Evolutionary conservation across 2,329 filamentous ascomycete genomes (phyloP).

Genomic region (Chrysosphaeria jannelii): DNA sequence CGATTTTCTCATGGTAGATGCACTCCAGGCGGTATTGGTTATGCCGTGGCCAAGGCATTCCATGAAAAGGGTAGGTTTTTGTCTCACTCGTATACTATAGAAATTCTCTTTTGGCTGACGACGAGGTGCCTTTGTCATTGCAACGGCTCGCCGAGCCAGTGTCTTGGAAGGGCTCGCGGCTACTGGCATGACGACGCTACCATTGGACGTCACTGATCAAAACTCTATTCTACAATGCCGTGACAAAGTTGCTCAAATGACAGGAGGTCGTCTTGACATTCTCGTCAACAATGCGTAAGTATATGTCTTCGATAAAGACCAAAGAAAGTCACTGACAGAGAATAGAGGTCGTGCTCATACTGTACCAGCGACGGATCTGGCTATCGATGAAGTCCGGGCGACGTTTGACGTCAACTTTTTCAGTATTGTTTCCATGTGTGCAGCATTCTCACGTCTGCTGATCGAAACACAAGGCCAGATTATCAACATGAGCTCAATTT

Average conservation of each 20-base stretch:
- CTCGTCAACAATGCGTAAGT: constrained; percentile 29
- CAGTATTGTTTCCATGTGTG: constrained; percentile 22
- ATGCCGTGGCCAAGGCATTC: too few relatives aligned
- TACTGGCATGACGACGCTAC: constrained; percentile 17
- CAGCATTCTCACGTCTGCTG: constrained; percentile 18
- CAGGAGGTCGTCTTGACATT: constrained; percentile 22
- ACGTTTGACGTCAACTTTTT: constrained; percentile 28
- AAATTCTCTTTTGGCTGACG: too few relatives aligned
- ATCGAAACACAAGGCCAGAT: constrained; percentile 19
- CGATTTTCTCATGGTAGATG: constrained; percentile 11
- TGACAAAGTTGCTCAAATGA: constrained; percentile 15
- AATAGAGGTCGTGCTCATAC: too few relatives aligned
- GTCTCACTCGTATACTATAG: constrained; percentile 20
- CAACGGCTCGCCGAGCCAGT: constrained; percentile 19
- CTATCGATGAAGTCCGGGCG: constrained; percentile 18
- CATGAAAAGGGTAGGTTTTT: too few relatives aligned
- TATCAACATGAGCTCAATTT: constrained; percentile 22
- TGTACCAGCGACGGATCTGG: constrained; percentile 21
- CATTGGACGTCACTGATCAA: constrained; percentile 22
- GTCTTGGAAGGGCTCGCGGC: constrained; percentile 16
- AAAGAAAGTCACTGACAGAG: too few relatives aligned
- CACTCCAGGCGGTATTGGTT: constrained; percentile 26
- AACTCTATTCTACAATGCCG: constrained; percentile 19
- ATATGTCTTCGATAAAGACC: too few relatives aligned
- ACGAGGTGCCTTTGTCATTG: constrained; percentile 23